Conservation (phyloP, 2,329 filamentous ascomycete species). For the Pezicula neosporulosa region DNA sequence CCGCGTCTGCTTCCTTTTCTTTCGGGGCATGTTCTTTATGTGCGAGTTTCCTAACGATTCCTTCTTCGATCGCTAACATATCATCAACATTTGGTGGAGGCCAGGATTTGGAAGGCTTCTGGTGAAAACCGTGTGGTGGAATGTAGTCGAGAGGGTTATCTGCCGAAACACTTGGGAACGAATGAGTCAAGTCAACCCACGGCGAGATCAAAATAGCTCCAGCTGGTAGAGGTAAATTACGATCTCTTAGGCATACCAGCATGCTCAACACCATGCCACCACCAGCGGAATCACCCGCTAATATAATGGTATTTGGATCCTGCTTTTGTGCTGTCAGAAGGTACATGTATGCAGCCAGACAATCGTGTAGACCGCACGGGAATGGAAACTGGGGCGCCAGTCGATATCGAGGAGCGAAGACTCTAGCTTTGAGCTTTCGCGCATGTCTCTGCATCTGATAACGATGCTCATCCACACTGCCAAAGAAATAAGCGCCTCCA, state of each 20-base stretch:
- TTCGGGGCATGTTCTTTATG: constrained; percentile 33
- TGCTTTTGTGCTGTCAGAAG: constrained; percentile 75
- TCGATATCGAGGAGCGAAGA: constrained; percentile 84
- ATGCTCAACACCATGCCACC: constrained; percentile 84
- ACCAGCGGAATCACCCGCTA: constrained; percentile 91
- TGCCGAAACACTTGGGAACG: constrained; percentile 82
- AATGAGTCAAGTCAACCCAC: constrained; percentile 95
- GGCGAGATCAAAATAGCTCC: constrained; percentile 89
- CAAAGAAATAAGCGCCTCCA: constrained; percentile 93
- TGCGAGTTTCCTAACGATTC: constrained; percentile 47
- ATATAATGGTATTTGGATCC: constrained; percentile 75
- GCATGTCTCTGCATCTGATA: constrained; percentile 97
- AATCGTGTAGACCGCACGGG: constrained; percentile 88
- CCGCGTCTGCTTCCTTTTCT: constrained; percentile 31
- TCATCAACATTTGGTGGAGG: constrained; percentile 85
- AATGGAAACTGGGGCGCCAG: constrained; percentile 94
- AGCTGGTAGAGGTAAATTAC: constrained; percentile 78
- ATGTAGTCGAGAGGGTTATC: constrained; percentile 82
- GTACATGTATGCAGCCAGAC: constrained; percentile 81
- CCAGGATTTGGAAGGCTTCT: constrained; percentile 88
- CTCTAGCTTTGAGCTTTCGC: constrained; percentile 84
- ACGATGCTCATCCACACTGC: constrained; percentile 93
- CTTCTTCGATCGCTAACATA: constrained; percentile 43
- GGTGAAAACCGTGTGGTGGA: constrained; percentile 81
- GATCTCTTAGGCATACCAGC: constrained; percentile 77